Evolutionary conservation across 2,329 filamentous ascomycete species (phyloP).

Genomic region (Microascus cirrosus): DNA sequence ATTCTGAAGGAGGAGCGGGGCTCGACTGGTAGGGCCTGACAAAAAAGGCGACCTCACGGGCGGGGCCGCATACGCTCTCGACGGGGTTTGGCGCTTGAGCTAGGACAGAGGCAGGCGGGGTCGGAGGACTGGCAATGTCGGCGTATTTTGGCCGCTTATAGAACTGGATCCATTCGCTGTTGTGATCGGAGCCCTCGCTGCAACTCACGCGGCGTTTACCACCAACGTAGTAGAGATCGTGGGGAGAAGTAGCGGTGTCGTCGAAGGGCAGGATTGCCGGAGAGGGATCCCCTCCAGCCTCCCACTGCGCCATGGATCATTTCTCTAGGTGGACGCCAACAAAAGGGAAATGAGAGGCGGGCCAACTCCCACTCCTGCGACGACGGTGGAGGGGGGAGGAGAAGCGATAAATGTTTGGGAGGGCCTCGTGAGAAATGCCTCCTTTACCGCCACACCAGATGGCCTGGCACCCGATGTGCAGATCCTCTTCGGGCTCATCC

Average conservation of each 20-base stretch:
- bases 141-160: constrained; percentile 14
- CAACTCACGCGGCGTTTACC: constrained; percentile 27
- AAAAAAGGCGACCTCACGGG: constrained; percentile 2
- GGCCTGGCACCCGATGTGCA: background rate
- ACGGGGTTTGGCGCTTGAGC: background rate
- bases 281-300: constrained; percentile 6
- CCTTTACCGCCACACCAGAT: background rate
- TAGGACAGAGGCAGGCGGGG: background rate
- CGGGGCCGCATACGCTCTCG: background rate
- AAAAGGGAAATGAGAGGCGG: background rate
- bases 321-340: constrained; percentile 1
- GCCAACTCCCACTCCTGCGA: constrained; percentile 9
- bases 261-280: background rate
- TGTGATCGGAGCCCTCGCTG: constrained; percentile 18
- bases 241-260: constrained; percentile 6
- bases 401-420: background rate
- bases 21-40: background rate
- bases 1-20: background rate
- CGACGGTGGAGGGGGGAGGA: constrained; percentile 1
- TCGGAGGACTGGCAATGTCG: background rate
- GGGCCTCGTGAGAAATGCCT: background rate
- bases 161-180: constrained; percentile 9
- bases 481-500: background rate
- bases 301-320: constrained; percentile 20
- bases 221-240: constrained; percentile 17